Evolutionary conservation across 176 grass and related monocot genomes (phyloP).

Genomic region (Aegilops tauschii): DNA sequence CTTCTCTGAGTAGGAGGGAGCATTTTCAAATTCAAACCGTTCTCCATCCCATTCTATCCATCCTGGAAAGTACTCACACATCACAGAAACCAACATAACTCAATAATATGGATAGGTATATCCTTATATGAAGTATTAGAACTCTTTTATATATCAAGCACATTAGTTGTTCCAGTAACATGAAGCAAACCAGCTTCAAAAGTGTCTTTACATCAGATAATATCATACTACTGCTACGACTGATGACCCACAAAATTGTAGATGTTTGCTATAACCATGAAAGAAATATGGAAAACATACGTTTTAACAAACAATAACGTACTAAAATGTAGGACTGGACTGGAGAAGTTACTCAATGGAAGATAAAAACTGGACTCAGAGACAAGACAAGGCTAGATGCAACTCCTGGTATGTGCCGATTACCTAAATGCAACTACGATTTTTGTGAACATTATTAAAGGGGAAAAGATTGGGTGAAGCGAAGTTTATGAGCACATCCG

Average conservation of each 20-base stretch:
- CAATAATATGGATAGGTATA: not conserved
- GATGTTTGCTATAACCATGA: not conserved
- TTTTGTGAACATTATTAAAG: conserved; percentile 17
- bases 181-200: not conserved
- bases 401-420: not conserved
- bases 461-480: not conserved
- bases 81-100: not conserved
- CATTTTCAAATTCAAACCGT: conserved; percentile 92
- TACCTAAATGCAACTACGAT: not conserved
- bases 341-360: not conserved
- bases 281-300: not conserved
- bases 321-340: not conserved
- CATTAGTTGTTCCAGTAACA: conserved; percentile 7
- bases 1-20: conserved; percentile 96
- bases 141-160: not conserved
- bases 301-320: not conserved
- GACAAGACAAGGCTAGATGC: not conserved
- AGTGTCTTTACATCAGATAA: not conserved
- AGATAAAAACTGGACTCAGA: not conserved
- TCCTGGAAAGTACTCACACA: conserved; percentile 43
- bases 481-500: not conserved
- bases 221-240: not conserved
- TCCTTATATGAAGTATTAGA: not conserved
- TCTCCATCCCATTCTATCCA: conserved; percentile 98
- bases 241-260: not conserved